Evolutionary conservation across 441 rosid genomes (phyloP).

Genomic region (Croton setiger): DNA sequence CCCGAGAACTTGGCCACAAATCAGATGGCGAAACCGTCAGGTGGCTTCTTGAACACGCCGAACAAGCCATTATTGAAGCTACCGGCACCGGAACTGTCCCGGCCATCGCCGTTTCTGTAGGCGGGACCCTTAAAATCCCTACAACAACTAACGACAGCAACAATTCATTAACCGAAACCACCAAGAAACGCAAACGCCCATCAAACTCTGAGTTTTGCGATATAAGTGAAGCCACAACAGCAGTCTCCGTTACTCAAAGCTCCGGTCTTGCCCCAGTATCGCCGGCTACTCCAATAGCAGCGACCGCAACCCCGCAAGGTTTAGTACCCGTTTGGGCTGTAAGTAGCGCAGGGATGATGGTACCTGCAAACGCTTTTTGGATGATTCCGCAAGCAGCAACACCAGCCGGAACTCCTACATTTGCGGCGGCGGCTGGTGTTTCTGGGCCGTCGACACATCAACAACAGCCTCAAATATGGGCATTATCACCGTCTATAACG

Average conservation of each 20-base stretch:
- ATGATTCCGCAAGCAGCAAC: conserved; percentile 37
- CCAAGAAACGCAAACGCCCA: conserved; percentile 19
- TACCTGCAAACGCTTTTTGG: conserved; percentile 51
- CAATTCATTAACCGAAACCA: background rate
- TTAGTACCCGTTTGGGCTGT: conserved; percentile 41
- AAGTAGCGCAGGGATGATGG: conserved; percentile 37
- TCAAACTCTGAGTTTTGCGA: conserved; percentile 21
- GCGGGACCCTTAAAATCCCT: conserved; percentile 20
- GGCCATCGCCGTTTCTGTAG: conserved; percentile 24
- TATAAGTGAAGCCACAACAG: conserved; percentile 21
- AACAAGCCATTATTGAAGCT: conserved; percentile 50
- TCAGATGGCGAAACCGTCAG: conserved; percentile 68
- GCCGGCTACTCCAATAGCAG: background rate
- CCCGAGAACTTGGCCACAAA: conserved; percentile 65
- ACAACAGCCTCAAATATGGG: conserved; percentile 40
- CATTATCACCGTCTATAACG: conserved; percentile 36
- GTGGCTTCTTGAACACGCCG: conserved; percentile 64
- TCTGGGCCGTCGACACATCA: conserved; percentile 19
- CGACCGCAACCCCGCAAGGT: conserved; percentile 28
- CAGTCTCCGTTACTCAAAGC: conserved; percentile 22
- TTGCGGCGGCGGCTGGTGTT: conserved; percentile 13
- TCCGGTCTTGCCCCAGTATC: conserved; percentile 35
- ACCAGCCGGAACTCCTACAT: conserved; percentile 6
- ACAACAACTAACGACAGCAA: conserved; percentile 2
- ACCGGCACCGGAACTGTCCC: conserved; percentile 53